A percentile compares a stretch with the other conserved stretches of the same genome.
phyloP scores from a whole-genome alignment of 2,329 filamentous ascomycete species.

The Cercospora beticola region DNA sequence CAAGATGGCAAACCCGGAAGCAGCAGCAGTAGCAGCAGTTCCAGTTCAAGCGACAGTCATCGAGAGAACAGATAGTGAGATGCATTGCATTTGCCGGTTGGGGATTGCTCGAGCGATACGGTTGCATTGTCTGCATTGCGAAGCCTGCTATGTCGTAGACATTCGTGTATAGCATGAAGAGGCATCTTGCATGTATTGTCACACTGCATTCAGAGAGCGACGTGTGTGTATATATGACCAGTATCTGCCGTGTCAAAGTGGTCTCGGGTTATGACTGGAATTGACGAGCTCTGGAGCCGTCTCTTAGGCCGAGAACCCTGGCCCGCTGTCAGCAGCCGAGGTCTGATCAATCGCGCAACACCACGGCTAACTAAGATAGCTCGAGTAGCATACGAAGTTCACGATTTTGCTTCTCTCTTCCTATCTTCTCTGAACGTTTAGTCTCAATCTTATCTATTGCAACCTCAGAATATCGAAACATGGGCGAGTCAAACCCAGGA shows the following conservation, averaged over 20 bases:
- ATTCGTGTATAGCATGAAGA: background rate
- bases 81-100: background rate
- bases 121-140: background rate
- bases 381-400: background rate
- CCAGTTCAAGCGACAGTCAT: slow-evolving; percentile 3
- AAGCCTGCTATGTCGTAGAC: background rate
- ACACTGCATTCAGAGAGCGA: background rate
- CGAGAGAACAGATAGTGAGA: background rate
- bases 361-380: background rate
- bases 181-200: background rate
- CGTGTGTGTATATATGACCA: background rate
- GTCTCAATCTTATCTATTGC: background rate
- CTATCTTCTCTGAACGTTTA: background rate
- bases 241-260: slow-evolving; percentile 6
- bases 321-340: slow-evolving; percentile 4
- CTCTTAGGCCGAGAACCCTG: background rate
- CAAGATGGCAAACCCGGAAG: background rate
- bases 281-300: background rate
- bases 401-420: background rate
- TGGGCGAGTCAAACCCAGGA: slow-evolving; percentile 45
- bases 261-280: background rate
- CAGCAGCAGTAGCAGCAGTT: slow-evolving; percentile 3
- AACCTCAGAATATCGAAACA: slow-evolving; percentile 8
- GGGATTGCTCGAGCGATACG: background rate
- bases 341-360: slow-evolving; percentile 3